Conservation (phyloP, 2,329 filamentous ascomycete species). For the Xylaria hypoxylon region DNA sequence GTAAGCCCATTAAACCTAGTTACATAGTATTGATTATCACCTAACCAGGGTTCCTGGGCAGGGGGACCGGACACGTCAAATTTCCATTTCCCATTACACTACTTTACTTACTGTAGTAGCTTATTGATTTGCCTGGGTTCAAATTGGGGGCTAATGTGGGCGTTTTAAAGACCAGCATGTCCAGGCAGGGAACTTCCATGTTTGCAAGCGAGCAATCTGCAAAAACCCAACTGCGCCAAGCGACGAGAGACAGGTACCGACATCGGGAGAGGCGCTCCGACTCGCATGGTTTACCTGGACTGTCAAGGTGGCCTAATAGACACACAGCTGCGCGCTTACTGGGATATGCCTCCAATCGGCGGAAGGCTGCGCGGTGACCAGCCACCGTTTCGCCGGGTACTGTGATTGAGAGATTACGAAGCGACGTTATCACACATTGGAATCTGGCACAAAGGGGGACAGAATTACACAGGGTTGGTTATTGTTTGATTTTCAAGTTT, state of each 20-base stretch:
- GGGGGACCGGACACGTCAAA: constrained; percentile 13
- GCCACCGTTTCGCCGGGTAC: constrained; percentile 14
- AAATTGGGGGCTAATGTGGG: constrained; percentile 10
- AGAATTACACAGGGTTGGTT: constrained; percentile 14
- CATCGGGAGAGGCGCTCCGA: constrained; percentile 36
- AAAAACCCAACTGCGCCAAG: constrained; percentile 8
- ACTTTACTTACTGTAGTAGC: no score
- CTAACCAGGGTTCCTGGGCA: neutral
- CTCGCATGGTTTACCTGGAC: constrained; percentile 14
- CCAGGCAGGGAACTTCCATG: constrained; percentile 18
- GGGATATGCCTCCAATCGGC: constrained; percentile 2
- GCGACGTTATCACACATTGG: neutral
- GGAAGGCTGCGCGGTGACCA: constrained; percentile 9
- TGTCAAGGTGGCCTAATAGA: constrained; percentile 15
- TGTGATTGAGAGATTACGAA: neutral
- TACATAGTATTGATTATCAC: constrained; percentile 4
- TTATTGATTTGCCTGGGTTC: neutral
- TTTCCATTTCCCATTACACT: neutral
- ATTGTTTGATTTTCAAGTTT: constrained; percentile 12
- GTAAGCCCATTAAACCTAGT: neutral
- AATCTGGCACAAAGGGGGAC: constrained; percentile 1
- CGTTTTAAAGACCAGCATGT: no score
- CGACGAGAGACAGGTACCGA: constrained; percentile 29
- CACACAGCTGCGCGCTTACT: constrained; percentile 23
- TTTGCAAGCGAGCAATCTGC: constrained; percentile 5